Evolutionary conservation across 2,329 filamentous ascomycete genomes (phyloP), one percentile per base, ranked within the genome.

Genomic region (Chaetomium olivaceum): DNA sequence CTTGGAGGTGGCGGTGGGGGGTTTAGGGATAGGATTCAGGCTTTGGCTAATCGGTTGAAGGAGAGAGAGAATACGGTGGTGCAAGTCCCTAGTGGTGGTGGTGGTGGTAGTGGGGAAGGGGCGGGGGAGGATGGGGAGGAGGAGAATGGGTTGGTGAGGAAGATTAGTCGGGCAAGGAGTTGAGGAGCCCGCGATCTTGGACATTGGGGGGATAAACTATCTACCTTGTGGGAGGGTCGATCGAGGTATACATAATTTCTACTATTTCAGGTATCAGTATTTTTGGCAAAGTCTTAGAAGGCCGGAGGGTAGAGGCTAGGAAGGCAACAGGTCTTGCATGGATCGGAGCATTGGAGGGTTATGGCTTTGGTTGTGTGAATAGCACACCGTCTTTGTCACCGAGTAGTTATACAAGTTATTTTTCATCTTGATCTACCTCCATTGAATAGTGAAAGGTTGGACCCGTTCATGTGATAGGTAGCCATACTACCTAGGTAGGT

Each of bases 1-100:
- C 43, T 43, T n/a, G 52, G 52, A 27, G 54, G 54, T 11, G 72
- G 73, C 6, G 67, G 73, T 21, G 74, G 76, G 2, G 78, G 77
- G 62, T 67, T 80, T 6, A 73, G 74, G 33, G 78, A 79, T 29
- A 80, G 76, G 67, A 51, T 78, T 12, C 78, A 69, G 58, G 76
- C 76, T 21, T 64, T 74, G 58, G 71, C 69, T 31, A 62, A 67
- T 50, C 70, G 71, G 62, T 70, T 72, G 66, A 72, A 70, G 64
- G 71, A 73, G n/a, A 65, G 68, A 65, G 67, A 73, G 70, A 66
- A 56, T 2, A 66, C 65, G 52, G 67, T 70, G 11, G 71, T 71
- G 14, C 73, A 43, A n/a, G 59, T 67, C 1, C 68, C 16, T n/a
- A 33, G 19, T 39, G 29, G 23, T 19, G 25, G 6, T 43, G 43